These are phyloP conservation scores for Ceratorhiza oryzae-sativae DNA, from an alignment of 1,284 basidiomycete species.

Conservation along the genomic window DNA sequence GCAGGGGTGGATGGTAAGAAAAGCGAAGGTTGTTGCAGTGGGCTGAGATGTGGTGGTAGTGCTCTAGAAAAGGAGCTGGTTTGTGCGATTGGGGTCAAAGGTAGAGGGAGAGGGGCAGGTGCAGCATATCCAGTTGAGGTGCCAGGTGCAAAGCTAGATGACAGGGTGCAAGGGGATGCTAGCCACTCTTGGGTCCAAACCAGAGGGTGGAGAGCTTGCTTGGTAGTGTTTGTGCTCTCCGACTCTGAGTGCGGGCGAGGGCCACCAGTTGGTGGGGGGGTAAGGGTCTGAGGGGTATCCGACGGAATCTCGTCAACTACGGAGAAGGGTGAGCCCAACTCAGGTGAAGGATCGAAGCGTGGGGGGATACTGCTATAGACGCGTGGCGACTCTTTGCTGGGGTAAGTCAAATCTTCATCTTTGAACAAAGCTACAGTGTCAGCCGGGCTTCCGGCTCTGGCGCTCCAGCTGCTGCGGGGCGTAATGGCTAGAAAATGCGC, in stretches of 20 bases:
- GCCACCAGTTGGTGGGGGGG: neutral
- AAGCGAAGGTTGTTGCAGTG: neutral
- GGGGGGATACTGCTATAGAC: neutral
- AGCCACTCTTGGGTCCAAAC: neutral
- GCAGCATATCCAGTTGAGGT: neutral
- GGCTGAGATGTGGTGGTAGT: neutral
- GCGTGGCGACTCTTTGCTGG: neutral
- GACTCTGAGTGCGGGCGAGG: neutral
- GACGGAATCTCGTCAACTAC: neutral
- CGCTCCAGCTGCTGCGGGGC: neutral
- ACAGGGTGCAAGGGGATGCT: neutral
- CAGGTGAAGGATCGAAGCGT: neutral
- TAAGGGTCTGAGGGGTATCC: neutral
- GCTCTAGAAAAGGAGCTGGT: neutral
- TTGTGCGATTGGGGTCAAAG: neutral
- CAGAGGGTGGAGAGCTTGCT: neutral
- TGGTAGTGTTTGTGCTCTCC: neutral
- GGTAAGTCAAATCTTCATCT: neutral
- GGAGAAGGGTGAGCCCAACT: neutral
- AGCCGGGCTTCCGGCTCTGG: slow-evolving; percentile 1
- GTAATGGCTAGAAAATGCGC: neutral
- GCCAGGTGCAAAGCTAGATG: neutral
- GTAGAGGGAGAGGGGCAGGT: neutral
- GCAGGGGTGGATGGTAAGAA: neutral
- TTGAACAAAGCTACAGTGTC: neutral